Conservation (phyloP, 305 asterid species). For the Plantago lanceolata region DNA sequence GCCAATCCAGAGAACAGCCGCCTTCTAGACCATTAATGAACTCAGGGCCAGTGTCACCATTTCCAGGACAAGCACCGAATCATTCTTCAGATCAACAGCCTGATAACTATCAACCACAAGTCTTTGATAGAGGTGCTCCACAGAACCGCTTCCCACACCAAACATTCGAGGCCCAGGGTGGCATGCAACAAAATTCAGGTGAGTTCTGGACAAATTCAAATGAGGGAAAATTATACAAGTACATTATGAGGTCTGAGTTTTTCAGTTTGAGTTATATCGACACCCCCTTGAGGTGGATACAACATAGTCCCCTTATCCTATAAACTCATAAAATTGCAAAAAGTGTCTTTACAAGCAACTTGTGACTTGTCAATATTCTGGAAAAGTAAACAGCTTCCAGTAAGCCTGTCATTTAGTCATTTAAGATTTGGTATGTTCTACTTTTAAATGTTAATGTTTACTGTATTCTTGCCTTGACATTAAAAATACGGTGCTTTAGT, state of each 20-base stretch:
- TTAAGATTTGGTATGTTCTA: background rate
- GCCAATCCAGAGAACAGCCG: constrained; percentile 53
- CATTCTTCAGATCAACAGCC: constrained; percentile 56
- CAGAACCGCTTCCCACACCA: constrained; percentile 66
- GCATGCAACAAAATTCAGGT: constrained; percentile 51
- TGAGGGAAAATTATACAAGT: background rate
- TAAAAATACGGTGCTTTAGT: background rate
- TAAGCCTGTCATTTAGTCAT: background rate
- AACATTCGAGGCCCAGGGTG: constrained; percentile 51
- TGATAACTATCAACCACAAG: constrained; percentile 50
- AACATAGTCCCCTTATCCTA: too few species aligned
- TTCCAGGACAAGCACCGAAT: constrained; percentile 56
- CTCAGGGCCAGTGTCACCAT: constrained; percentile 43
- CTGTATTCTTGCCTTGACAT: background rate
- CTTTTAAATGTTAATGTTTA: too few species aligned
- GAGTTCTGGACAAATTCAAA: constrained; percentile 29
- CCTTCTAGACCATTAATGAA: constrained; percentile 54
- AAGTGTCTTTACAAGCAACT: too few species aligned
- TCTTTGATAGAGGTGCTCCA: constrained; percentile 53
- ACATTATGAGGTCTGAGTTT: background rate
- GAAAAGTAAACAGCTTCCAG: too few species aligned
- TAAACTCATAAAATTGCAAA: too few species aligned
- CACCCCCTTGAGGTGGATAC: background rate
- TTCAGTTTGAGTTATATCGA: background rate
- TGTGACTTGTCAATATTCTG: too few species aligned